Evolutionary conservation across 2,329 filamentous ascomycete species (phyloP), one percentile per base, ranked within the genome.

Genomic region (Sordariomycetes sp.): DNA sequence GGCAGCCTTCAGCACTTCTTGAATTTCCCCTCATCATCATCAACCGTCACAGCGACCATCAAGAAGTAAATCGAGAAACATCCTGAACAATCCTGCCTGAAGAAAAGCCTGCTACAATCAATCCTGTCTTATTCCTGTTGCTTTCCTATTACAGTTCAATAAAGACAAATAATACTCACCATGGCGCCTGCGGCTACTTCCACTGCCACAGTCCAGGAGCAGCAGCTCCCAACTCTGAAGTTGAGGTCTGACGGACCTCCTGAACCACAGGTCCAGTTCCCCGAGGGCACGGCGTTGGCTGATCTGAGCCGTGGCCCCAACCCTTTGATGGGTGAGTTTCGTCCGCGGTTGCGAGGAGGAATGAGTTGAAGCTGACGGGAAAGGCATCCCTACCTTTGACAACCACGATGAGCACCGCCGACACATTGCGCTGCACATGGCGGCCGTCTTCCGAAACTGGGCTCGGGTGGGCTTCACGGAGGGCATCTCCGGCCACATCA

Each of bases 391-490:
- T 6, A 55, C 47, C 3, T 68, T 67, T 42, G 47, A 52, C 16
- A 54, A 46, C 21, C 60, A 52, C 37, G 48, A 48, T 6, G 53
- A 50, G 26, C 55, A 83, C 37, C 72, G 81, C 15, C 64, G 66
- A 46, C 81, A 80, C 63, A 74, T 76, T 38, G 61, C 80, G 8
- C 60, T 72, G 19, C 78, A 83, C 54, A 81, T 81, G 67, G 76
- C 78, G 4, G 70, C 72, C 20, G 64, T 64, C 61, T 37, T 79
- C 75, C 45, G 51, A 25, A 46, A 45, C 41, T 55, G 48, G 47
- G 51, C 51, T 3, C 49, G 51, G 16, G 36, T 45, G 21, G 47
- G 49, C 29, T 54, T 44, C 39, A 49, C 46, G 10, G 50, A 54
- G 24, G 51, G 51, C 3, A 47, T 50, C 32, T 53, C 56, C n/a